A percentile compares a stretch with the other conserved stretches of the same genome.
Conservation (phyloP, 306 rosid genomes). For the Aeschynomene evenia region DNA sequence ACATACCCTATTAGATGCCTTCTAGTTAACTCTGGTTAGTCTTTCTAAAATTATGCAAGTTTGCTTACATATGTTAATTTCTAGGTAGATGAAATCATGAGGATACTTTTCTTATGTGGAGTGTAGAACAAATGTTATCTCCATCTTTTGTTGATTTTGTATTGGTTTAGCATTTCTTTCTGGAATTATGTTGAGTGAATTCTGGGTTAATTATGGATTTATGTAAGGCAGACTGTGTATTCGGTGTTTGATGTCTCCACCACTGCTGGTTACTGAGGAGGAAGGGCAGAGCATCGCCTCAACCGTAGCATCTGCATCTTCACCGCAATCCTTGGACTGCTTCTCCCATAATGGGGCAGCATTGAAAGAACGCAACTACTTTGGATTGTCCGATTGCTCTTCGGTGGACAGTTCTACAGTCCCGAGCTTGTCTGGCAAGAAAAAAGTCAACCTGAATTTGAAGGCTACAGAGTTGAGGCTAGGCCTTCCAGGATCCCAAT, state of each 20-base stretch:
- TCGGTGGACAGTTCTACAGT: slow-evolving; percentile 76
- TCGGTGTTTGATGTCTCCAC: slow-evolving; percentile 65
- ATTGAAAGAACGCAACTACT: slow-evolving; percentile 78
- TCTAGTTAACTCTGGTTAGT: not conserved
- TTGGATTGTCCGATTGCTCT: slow-evolving; percentile 77
- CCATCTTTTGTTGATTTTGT: not conserved
- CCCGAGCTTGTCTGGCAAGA: slow-evolving; percentile 51
- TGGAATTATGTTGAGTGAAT: not conserved
- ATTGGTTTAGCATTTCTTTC: not conserved
- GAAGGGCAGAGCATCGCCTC: slow-evolving; percentile 54
- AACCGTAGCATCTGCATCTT: slow-evolving; percentile 48
- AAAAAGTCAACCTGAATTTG: slow-evolving; percentile 57
- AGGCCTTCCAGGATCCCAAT: slow-evolving; percentile 88
- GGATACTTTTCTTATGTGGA: not conserved
- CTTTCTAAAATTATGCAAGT: not conserved
- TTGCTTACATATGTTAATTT: not conserved
- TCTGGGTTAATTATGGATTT: slow-evolving; percentile 6
- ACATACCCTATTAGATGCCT: too few species aligned
- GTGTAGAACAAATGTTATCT: not conserved
- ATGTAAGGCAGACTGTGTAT: slow-evolving; percentile 25
- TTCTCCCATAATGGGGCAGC: slow-evolving; percentile 47
- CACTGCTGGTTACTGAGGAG: slow-evolving; percentile 60
- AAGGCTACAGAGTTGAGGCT: slow-evolving; percentile 86
- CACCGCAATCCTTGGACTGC: slow-evolving; percentile 47
- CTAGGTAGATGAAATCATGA: not conserved